A percentile compares a stretch with the other conserved stretches of the same genome.
Conservation (phyloP, 768 basidiomycete species). For the Pholiota molesta region DNA sequence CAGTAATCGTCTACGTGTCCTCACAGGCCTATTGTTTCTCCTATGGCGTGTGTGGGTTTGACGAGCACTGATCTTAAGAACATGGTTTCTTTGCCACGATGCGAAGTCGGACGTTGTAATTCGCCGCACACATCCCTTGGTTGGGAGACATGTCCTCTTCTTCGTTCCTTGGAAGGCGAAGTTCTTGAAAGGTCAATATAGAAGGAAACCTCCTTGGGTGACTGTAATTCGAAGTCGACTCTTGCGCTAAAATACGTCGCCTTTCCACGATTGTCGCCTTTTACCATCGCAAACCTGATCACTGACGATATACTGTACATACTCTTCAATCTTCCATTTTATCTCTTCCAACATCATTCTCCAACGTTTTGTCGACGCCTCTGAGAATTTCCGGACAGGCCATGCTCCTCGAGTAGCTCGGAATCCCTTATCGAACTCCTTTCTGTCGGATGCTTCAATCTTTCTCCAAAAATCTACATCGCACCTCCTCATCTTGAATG, state of each 20-base stretch:
- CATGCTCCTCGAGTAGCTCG: background rate
- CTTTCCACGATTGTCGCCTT: too few species aligned
- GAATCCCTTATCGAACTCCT: background rate
- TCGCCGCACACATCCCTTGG: background rate
- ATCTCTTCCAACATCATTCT: background rate
- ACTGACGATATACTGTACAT: background rate
- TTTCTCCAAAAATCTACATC: background rate
- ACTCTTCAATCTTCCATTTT: background rate
- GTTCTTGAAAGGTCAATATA: too few species aligned
- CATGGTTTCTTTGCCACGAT: background rate
- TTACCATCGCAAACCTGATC: background rate
- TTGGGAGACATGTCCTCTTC: background rate
- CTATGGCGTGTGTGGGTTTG: background rate
- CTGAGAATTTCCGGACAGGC: background rate
- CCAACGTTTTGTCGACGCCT: background rate
- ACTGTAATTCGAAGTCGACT: too few species aligned
- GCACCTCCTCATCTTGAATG: background rate
- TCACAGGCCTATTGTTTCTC: background rate
- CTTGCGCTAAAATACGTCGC: too few species aligned
- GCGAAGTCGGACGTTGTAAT: background rate
- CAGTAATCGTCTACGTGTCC: background rate
- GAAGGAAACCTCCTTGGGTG: too few species aligned
- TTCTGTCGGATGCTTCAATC: background rate
- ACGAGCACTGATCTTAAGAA: background rate
- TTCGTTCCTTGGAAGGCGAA: too few species aligned